Base-by-base conservation (phyloP, 371 early-diverging fungal genomes). In the Batkoa obscura region DNA sequence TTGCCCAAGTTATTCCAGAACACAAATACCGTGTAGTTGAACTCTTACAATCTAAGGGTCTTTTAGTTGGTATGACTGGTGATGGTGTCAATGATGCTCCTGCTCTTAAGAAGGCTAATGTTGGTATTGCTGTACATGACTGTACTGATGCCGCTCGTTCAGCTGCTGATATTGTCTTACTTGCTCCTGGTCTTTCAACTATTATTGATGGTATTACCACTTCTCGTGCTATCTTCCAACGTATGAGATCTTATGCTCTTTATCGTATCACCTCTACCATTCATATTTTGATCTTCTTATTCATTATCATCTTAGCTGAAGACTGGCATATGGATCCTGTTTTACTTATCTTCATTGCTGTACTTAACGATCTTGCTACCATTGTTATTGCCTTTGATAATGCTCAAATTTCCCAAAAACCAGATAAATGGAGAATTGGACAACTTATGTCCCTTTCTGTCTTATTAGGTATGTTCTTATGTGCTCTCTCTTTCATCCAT, bases 1-100 rank as follows among this genome's bases (percentile, higher is more conserved):
- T 96, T 67, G 94, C 92, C 13, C 89, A 91, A 68, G 93, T 92
- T 37, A 85, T 83, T 67, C 94, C 98, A 31, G 95, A 95, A 71
- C 90, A 93, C 78, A 95, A 94, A 68, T 81, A 86, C 65, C 83
- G 86, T 57, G 88, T 96, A 38, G 91, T 96, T 1, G 81, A 84
- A 63, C 69, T 91, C 13, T 70, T 92, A 17, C 84, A 89, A 66
- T 68, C 71, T 57, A 66, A 67, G 39, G 78, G 78, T 3, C 61
- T 76, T 39, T 66, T 84, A 12, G 93, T 90, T 23, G 85, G 81
- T 58, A 90, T 91, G 89, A 90, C 91, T 15, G 78, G 77, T 36
- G 91, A 90, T 67, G 90, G 91, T 63, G 88, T 88, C 48, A 92
- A 90, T 64, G 94, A 94, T 69, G 87, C 89, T 1, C 89, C 87